Base-by-base conservation (phyloP, 2,329 filamentous ascomycete species). In the Bipolaris sorokiniana region DNA sequence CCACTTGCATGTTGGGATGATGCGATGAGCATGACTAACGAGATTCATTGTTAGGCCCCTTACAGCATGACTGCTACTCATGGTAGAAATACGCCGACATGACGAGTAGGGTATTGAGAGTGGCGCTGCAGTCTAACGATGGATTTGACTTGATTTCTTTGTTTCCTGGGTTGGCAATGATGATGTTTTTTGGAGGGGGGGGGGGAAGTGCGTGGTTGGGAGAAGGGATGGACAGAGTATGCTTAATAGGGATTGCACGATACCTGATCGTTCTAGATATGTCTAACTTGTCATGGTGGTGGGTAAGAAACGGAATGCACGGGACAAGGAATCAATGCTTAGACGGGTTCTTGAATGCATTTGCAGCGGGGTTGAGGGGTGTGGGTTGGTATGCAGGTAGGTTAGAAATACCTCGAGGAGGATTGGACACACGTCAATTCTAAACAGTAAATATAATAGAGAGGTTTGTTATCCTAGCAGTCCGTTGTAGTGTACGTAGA, bases 41-140 rank as follows among this genome's bases (percentile, higher is more conserved):
- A 34, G 23, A 11, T 41, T 33, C 40, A 46, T 22, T 11, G 44
- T 11, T 33, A 78, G 71, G 80, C 80, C 51, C 81, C 81, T 33
- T 83, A 82, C 65, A 81, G 79, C 64, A 81, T 82, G 80, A 77
- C 78, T 7, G 66, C 74, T 16, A 78, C 74, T 26, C 75, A 73
- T 52, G 80, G 79, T n/a, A 68, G 72, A 33, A 76, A 72, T 34
- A 78, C 76, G 16, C 76, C 76, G 7, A 71, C 65, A 18, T 51
- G 31, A 48, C 3, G 7, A n/a, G 33, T 3, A 22, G 26, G 46
- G 20, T 10, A 5, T 7, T 18, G 16, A 34, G 10, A 20, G 16
- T 26, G 5, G 20, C 31, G 13, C 23, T 48, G 44, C 26, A 33
- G 20, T 15, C 22, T 18, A 34, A 23, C 11, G 22, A 38, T 20